Evolutionary conservation across 306 rosid genomes (phyloP).

Genomic region (Dalbergia cultrata): DNA sequence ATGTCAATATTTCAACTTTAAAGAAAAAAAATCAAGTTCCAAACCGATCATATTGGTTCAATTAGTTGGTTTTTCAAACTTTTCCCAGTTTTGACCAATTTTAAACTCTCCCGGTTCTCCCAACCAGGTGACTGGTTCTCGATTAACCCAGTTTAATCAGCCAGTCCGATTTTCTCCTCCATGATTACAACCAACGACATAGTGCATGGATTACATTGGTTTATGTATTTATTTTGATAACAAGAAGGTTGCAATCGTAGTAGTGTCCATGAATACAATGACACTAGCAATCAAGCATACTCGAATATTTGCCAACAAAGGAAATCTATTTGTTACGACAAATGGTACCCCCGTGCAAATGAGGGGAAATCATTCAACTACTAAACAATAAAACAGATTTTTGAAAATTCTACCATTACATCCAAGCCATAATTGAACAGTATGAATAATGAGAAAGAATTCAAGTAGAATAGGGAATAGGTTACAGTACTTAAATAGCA

Average conservation of each 20-base stretch:
- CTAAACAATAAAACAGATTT: conserved; percentile 39
- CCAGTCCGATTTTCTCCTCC: too few relatives aligned
- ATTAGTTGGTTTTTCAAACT: too few relatives aligned
- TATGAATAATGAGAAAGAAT: conserved; percentile 41
- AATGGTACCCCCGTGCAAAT: not conserved
- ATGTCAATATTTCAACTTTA: too few relatives aligned
- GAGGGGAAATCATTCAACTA: not conserved
- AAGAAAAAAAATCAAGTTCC: too few relatives aligned
- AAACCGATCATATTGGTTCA: too few relatives aligned
- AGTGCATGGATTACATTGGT: not conserved
- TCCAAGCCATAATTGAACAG: conserved; percentile 31
- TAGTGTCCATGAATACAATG: not conserved
- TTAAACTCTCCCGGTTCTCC: too few relatives aligned
- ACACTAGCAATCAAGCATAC: not conserved
- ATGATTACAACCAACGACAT: not conserved
- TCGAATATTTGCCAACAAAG: not conserved
- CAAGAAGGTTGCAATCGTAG: not conserved
- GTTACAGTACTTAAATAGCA: conserved; percentile 26
- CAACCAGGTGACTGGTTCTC: too few relatives aligned
- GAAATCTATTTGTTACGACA: not conserved
- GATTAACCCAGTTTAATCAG: too few relatives aligned
- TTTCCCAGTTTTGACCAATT: too few relatives aligned
- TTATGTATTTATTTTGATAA: not conserved
- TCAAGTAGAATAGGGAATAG: conserved; percentile 39
- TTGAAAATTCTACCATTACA: conserved; percentile 52